These are phyloP conservation scores for Acanthamoeba triangularis DNA, from an alignment of 208 protist species.

Conservation along the genomic window DNA sequence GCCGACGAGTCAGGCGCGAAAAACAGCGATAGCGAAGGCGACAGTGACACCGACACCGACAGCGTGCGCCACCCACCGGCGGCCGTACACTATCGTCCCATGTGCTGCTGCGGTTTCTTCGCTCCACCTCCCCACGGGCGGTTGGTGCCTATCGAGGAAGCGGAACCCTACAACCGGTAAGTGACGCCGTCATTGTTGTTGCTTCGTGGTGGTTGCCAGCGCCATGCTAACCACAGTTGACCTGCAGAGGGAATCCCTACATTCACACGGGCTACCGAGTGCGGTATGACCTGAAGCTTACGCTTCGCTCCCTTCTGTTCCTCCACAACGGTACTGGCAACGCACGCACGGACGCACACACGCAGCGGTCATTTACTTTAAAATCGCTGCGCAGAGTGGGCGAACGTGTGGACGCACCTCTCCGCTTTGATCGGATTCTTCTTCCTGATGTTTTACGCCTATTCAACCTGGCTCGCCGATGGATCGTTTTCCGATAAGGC, in stretches of 20 bases:
- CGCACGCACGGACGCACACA: neutral
- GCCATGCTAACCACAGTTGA: neutral
- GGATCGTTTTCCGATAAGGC: neutral
- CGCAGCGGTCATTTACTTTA: neutral
- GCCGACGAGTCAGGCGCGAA: no score
- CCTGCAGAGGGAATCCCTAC: constrained; percentile 42
- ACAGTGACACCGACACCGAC: neutral
- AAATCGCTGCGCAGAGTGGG: neutral
- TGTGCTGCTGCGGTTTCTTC: constrained; percentile 54
- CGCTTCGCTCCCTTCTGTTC: constrained; percentile 42
- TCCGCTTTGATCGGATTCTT: constrained; percentile 40
- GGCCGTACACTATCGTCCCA: constrained; percentile 5
- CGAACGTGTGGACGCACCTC: constrained; percentile 66
- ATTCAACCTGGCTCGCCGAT: constrained; percentile 56
- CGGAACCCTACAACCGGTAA: constrained; percentile 58
- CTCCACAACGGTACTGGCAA: constrained; percentile 50
- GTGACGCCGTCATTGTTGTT: neutral
- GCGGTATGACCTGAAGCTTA: constrained; percentile 6
- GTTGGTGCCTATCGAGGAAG: constrained; percentile 5
- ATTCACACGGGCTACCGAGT: constrained; percentile 64
- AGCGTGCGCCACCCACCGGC: neutral
- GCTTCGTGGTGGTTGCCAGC: no score
- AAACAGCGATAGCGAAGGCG: no score
- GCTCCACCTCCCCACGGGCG: constrained; percentile 8
- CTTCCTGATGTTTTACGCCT: constrained; percentile 43